A percentile compares a stretch with the other conserved stretches of the same genome.
Evolutionary conservation across 2,329 filamentous ascomycete genomes (phyloP).

Genomic region (Penicillium janthinellum): DNA sequence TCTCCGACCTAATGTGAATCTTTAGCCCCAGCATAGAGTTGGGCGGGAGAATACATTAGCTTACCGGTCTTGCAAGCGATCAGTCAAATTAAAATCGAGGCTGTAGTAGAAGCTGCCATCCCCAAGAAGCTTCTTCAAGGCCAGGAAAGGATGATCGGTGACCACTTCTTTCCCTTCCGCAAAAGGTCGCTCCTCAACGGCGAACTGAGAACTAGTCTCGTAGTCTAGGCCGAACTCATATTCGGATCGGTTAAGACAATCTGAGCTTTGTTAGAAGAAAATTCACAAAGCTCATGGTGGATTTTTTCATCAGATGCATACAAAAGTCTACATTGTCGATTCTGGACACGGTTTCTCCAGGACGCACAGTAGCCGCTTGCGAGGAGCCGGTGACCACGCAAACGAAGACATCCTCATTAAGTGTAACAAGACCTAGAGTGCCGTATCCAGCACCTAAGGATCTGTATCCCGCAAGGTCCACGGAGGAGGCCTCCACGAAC

Average conservation of each 20-base stretch:
- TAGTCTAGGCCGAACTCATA: conserved; percentile 75
- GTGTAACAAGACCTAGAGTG: conserved; percentile 82
- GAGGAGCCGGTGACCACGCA: conserved; percentile 82
- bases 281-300: not conserved
- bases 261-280: conserved; percentile 41
- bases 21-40: conserved; percentile 22
- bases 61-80: conserved; percentile 84
- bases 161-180: conserved; percentile 67
- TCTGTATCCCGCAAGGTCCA: conserved; percentile 75
- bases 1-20: conserved; percentile 61
- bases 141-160: conserved; percentile 84
- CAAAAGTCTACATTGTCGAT: conserved; percentile 85
- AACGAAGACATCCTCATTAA: conserved; percentile 83
- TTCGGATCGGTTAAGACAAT: conserved; percentile 82
- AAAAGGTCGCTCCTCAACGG: conserved; percentile 55
- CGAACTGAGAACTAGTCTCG: conserved; percentile 56
- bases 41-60: conserved; percentile 11
- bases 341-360: conserved; percentile 84
- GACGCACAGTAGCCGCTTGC: conserved; percentile 77
- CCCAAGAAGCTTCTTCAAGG: conserved; percentile 86
- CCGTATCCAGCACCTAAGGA: conserved; percentile 78
- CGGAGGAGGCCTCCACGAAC: conserved; percentile 66
- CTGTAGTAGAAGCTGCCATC: conserved; percentile 98
- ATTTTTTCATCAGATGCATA: conserved; percentile 33
- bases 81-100: conserved; percentile 95